phyloP scores from a whole-genome alignment of 495 filamentous ascomycete genomes.

The Chaetomidium leptoderma region DNA sequence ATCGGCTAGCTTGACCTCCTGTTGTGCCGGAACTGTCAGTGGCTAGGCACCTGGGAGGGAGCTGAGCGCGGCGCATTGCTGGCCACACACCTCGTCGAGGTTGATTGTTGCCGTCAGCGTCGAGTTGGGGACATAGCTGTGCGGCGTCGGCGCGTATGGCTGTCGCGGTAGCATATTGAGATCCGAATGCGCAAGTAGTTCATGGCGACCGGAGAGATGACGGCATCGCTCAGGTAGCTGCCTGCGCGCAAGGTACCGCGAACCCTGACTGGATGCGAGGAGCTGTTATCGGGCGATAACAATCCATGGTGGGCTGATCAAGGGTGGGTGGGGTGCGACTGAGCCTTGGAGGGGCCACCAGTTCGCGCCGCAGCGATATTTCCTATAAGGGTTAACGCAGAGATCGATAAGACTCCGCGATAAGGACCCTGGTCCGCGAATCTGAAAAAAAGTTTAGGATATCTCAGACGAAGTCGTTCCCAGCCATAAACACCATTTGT shows the following conservation, averaged over 20 bases:
- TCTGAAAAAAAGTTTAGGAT: slow-evolving; percentile 29
- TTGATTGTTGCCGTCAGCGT: slow-evolving; percentile 81
- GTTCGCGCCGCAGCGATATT: slow-evolving; percentile 4
- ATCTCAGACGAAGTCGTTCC: slow-evolving; percentile 7
- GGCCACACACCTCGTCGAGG: slow-evolving; percentile 69
- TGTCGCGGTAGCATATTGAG: slow-evolving; percentile 45
- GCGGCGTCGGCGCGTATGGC: slow-evolving; percentile 81
- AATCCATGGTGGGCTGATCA: too few relatives aligned
- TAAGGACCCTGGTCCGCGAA: slow-evolving; percentile 21
- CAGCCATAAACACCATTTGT: slow-evolving; percentile 4
- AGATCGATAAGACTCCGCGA: slow-evolving; percentile 13
- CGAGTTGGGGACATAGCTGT: slow-evolving; percentile 81
- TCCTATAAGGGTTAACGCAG: not conserved
- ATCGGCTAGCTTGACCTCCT: slow-evolving; percentile 91
- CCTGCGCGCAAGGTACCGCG: too few relatives aligned
- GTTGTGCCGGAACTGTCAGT: not conserved
- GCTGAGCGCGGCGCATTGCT: slow-evolving; percentile 17
- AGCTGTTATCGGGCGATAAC: slow-evolving; percentile 14
- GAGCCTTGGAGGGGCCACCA: not conserved
- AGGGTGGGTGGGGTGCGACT: too few relatives aligned
- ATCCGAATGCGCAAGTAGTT: slow-evolving; percentile 4
- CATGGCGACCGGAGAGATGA: slow-evolving; percentile 16
- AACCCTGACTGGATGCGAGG: too few relatives aligned
- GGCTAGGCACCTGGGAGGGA: slow-evolving; percentile 4
- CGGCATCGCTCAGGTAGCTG: not conserved